Conservation (phyloP, 2,329 filamentous ascomycete genomes). For the Blastomyces emzantsi region DNA sequence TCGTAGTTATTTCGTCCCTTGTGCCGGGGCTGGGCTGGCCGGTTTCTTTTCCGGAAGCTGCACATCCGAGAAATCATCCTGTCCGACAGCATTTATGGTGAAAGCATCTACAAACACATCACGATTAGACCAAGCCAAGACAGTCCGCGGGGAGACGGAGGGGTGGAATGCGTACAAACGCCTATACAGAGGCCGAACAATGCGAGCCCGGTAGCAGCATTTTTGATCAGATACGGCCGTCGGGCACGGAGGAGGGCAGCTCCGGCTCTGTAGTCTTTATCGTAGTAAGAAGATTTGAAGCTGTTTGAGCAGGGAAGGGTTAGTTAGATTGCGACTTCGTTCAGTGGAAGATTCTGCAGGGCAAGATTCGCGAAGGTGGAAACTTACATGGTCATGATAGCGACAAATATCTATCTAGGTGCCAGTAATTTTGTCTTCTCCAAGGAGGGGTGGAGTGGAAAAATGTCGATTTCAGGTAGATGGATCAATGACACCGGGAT, state of each 20-base stretch:
- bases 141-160: background rate
- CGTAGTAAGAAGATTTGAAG: conserved; percentile 80
- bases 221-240: conserved; percentile 85
- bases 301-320: conserved; percentile 26
- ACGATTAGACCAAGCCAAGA: conserved; percentile 2
- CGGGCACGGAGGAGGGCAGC: conserved; percentile 85
- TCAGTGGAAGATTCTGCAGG: background rate
- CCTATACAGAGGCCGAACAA: conserved; percentile 67
- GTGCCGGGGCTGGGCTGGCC: background rate
- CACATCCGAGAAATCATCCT: conserved; percentile 96
- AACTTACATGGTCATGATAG: conserved; percentile 1
- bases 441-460: background rate
- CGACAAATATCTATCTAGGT: background rate
- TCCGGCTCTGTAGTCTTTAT: conserved; percentile 73
- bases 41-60: conserved; percentile 61
- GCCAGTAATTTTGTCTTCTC: background rate
- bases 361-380: background rate
- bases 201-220: conserved; percentile 68
- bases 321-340: conserved; percentile 8
- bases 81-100: conserved; percentile 76
- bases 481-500: background rate
- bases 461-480: background rate
- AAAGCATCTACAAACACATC: conserved; percentile 47
- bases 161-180: conserved; percentile 64
- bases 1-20: background rate